Percentiles rank a stretch among this genome's conserved stretches.
phyloP scores from a whole-genome alignment of 2,329 filamentous ascomycete species.

The Xylaria hypoxylon region DNA sequence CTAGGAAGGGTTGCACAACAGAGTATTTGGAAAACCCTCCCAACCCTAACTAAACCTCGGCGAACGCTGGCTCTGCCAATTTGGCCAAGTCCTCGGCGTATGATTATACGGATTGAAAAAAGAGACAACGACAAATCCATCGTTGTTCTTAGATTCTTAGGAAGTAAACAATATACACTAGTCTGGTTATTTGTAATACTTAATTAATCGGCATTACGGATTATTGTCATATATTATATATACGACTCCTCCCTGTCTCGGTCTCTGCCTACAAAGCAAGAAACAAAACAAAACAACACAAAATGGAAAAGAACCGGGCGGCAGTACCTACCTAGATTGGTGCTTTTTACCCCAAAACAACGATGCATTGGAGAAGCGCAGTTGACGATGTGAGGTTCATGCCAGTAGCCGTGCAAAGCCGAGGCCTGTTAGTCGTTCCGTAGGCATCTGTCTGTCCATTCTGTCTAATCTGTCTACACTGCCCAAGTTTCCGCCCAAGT shows the following conservation, averaged over 20 bases:
- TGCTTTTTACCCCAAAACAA: slow-evolving; percentile 27
- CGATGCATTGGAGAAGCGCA: slow-evolving; percentile 13
- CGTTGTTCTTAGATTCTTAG: neutral
- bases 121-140: neutral
- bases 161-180: neutral
- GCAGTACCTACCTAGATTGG: slow-evolving; percentile 29
- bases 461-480: neutral
- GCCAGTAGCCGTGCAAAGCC: slow-evolving; percentile 17
- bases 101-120: too few relatives aligned
- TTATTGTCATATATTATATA: neutral
- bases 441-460: neutral
- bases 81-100: too few relatives aligned
- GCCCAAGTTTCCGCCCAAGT: neutral
- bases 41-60: slow-evolving; percentile 11
- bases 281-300: slow-evolving; percentile 3
- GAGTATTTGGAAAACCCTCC: slow-evolving; percentile 35
- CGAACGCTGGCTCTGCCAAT: too few relatives aligned
- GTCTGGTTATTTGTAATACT: slow-evolving; percentile 19
- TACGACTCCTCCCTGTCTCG: neutral
- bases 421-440: slow-evolving; percentile 6
- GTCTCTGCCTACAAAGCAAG: too few relatives aligned
- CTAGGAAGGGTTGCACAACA: slow-evolving; percentile 15
- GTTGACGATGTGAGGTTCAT: slow-evolving; percentile 21
- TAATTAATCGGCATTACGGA: neutral
- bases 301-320: neutral